Conservation (phyloP, 805 yeast species). For the Naumovozyma castellii region DNA sequence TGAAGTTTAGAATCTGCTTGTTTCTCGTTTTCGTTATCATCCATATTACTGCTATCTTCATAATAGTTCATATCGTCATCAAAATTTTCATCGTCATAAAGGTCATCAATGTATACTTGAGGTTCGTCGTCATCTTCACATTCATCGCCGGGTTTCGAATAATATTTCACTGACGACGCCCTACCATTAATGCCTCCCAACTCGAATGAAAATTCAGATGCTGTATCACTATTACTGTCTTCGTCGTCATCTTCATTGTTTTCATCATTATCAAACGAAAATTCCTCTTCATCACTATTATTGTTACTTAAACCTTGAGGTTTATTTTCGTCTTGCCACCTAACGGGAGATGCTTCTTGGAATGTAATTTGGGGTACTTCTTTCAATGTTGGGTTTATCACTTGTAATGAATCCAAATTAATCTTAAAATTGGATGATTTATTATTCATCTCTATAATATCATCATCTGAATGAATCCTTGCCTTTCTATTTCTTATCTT, state of each 20-base stretch:
- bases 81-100: constrained; percentile 33
- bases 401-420: neutral
- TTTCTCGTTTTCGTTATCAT: constrained; percentile 14
- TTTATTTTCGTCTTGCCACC: too few relatives aligned
- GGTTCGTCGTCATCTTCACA: constrained; percentile 11
- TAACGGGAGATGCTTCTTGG: constrained; percentile 2
- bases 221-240: constrained; percentile 13
- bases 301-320: neutral
- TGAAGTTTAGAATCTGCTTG: constrained; percentile 4
- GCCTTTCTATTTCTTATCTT: constrained; percentile 23
- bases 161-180: constrained; percentile 45
- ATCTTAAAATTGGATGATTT: neutral
- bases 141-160: constrained; percentile 28
- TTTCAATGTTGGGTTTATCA: neutral
- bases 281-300: constrained; percentile 1
- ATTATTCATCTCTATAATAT: constrained; percentile 14
- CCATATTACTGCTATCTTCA: constrained; percentile 24
- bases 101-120: constrained; percentile 31
- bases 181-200: constrained; percentile 38
- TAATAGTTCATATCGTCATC: constrained; percentile 35
- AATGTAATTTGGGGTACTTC: constrained; percentile 4
- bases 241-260: constrained; percentile 5
- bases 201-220: constrained; percentile 42
- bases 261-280: neutral
- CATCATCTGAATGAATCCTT: constrained; percentile 25